Evolutionary conservation across 495 filamentous ascomycete species (phyloP), one percentile per base, ranked within the genome.

Genomic region (Pseudoneurospora amorphoporcata): DNA sequence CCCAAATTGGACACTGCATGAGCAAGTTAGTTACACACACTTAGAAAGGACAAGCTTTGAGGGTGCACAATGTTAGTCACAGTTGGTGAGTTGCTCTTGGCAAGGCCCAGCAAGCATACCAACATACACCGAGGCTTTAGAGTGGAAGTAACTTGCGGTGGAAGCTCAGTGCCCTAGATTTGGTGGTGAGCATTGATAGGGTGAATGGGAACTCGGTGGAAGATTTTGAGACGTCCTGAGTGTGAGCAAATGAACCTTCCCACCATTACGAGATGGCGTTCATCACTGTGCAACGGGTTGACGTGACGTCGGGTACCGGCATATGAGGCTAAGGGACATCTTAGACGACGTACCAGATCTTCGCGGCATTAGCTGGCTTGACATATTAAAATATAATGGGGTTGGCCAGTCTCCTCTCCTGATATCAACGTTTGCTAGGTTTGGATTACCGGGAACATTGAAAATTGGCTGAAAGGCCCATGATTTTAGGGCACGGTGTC

Each of bases 311-410:
- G 70, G 73, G 58, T 69, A 72, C 45, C 73, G 70, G 70, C 73
- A 73, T 39, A 68, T 74, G 70, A 74, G 73, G 73, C 73, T 74
- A 61, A 69, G 19, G 70, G 70, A 7, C 35, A 39, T 71, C 68
- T 68, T 71, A 32, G 47, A 73, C 72, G 68, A 69, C 71, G 42
- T 43, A 42, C 37, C 41, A 68, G 72, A 70, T 39, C 72, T 29
- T 39, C 29, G 53, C 32, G 68, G 61, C n/a, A 45, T 65, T 65
- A 65, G 29, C 7, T 65, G 3, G 14, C 53, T 65, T 65, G 3
- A 35, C 12, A 35, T 37, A 14, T 65, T 37, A 23, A 7, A 12
- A 35, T 65, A 65, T 65, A 3, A 65, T 17, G 6, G 29, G 14
- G 16, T 37, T 65, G 53, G 32, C 14, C 7, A 17, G 3, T 16